Percentiles rank a stretch among this genome's conserved stretches.
Evolutionary conservation across 2,329 filamentous ascomycete species (phyloP).

Genomic region (Arachnopeziza araneosa): DNA sequence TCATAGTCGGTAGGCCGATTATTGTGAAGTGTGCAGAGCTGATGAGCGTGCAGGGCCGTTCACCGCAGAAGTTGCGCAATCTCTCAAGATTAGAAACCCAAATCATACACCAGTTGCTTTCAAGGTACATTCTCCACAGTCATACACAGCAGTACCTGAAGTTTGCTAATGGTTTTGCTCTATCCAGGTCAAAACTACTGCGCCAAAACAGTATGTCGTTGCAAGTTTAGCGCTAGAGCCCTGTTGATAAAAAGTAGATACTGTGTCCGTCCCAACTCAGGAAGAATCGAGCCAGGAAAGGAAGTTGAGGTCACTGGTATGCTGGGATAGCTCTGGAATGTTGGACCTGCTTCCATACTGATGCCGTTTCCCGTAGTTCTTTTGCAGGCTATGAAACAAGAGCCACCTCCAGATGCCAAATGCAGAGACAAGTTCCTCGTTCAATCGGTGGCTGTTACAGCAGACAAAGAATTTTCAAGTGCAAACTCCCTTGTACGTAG

Average conservation of each 20-base stretch:
- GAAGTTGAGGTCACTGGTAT: conserved; percentile 89
- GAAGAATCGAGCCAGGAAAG: conserved; percentile 84
- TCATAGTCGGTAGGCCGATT: conserved; percentile 60
- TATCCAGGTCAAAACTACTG: conserved; percentile 90
- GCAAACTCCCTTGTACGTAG: conserved; percentile 70
- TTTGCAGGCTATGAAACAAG: conserved; percentile 95
- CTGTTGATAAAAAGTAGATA: conserved; percentile 56
- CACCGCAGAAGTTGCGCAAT: conserved; percentile 59
- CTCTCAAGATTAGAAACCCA: conserved; percentile 59
- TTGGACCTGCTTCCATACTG: conserved; percentile 10
- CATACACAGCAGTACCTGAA: background rate
- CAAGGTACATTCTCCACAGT: conserved; percentile 47
- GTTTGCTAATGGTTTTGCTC: conserved; percentile 1
- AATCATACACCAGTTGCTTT: conserved; percentile 60
- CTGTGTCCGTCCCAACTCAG: conserved; percentile 94
- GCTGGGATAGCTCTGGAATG: conserved; percentile 20
- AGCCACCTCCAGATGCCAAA: conserved; percentile 77
- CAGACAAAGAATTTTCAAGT: conserved; percentile 78
- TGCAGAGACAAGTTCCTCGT: conserved; percentile 98
- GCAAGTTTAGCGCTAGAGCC: background rate
- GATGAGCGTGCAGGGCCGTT: conserved; percentile 51
- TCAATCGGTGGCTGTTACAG: conserved; percentile 78
- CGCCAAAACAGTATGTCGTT: conserved; percentile 86
- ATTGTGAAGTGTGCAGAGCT: conserved; percentile 11
- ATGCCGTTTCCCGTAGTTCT: conserved; percentile 57